A percentile compares a stretch with the other conserved stretches of the same genome.
Conservation (phyloP, 1,139 yeast genomes). For the Kurtzmaniella quercitrusa region DNA sequence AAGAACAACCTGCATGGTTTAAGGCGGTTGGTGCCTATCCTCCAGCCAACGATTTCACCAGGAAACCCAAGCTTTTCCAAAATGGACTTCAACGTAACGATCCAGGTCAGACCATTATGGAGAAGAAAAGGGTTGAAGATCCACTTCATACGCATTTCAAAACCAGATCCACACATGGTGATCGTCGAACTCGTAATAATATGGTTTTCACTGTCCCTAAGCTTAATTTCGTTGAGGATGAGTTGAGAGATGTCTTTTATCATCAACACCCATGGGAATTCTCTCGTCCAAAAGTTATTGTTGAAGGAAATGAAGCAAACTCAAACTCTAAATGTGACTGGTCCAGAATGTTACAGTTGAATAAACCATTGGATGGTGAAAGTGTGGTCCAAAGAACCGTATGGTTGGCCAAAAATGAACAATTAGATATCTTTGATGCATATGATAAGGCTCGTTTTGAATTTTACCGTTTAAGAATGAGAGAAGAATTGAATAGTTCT, state of each 20-base stretch:
- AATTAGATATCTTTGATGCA: constrained; percentile 48
- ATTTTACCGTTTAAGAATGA: constrained; percentile 80
- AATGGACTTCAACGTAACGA: constrained; percentile 22
- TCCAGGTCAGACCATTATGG: constrained; percentile 24
- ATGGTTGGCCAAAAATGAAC: constrained; percentile 51
- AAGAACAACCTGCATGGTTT: constrained; percentile 80
- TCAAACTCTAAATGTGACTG: constrained; percentile 58
- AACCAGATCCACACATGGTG: constrained; percentile 41
- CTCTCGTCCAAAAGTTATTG: constrained; percentile 82
- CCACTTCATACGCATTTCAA: constrained; percentile 26
- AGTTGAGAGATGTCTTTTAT: constrained; percentile 74
- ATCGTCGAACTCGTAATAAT: constrained; percentile 26
- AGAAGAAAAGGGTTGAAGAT: constrained; percentile 8
- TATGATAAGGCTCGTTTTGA: constrained; percentile 86
- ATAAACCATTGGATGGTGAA: constrained; percentile 84
- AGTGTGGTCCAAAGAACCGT: constrained; percentile 88
- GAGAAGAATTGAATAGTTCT: constrained; percentile 71
- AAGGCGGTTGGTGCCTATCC: constrained; percentile 78
- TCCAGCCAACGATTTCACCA: constrained; percentile 63
- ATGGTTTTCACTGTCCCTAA: constrained; percentile 52
- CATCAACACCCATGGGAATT: constrained; percentile 98
- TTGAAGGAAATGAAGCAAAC: constrained; percentile 66
- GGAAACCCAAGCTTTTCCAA: constrained; percentile 35
- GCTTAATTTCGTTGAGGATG: constrained; percentile 74
- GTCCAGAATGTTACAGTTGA: constrained; percentile 69